phyloP scores from a whole-genome alignment of 2,329 filamentous ascomycete genomes.

The Botrytis paeoniae region DNA sequence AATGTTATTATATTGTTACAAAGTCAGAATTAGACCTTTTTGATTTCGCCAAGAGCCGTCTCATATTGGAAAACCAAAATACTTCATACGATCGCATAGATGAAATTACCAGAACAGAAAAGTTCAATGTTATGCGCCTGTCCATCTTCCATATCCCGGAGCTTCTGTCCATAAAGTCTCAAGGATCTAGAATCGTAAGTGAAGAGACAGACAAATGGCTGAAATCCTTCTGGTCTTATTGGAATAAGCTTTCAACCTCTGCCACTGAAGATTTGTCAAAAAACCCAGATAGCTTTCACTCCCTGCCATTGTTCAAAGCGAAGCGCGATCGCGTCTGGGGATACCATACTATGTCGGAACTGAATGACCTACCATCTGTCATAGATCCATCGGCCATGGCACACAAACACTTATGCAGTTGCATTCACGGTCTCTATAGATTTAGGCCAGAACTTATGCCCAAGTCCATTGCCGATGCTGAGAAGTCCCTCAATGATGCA shows the following conservation, averaged over 20 bases:
- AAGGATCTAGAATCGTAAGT: not conserved
- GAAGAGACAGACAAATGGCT: slow-evolving; percentile 27
- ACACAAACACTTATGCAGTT: slow-evolving; percentile 22
- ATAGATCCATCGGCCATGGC: slow-evolving; percentile 17
- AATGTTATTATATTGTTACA: slow-evolving; percentile 23
- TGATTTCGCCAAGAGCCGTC: slow-evolving; percentile 31
- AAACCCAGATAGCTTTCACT: not conserved
- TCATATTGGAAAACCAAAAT: no score
- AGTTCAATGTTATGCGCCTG: slow-evolving; percentile 31
- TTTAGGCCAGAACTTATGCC: slow-evolving; percentile 26
- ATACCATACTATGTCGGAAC: slow-evolving; percentile 19
- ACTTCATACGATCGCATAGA: no score
- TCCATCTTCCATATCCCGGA: slow-evolving; percentile 24
- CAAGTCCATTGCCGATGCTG: slow-evolving; percentile 5
- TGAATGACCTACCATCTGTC: slow-evolving; percentile 25
- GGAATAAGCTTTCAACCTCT: slow-evolving; percentile 20
- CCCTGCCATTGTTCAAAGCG: slow-evolving; percentile 18
- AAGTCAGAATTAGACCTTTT: slow-evolving; percentile 29
- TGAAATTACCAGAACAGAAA: slow-evolving; percentile 10
- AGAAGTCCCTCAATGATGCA: no score
- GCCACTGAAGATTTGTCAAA: not conserved
- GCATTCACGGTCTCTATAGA: slow-evolving; percentile 24
- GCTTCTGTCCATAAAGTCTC: slow-evolving; percentile 22
- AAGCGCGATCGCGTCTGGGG: slow-evolving; percentile 5
- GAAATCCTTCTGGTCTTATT: slow-evolving; percentile 28